Conservation (phyloP, 2,329 filamentous ascomycete species). For the Cladophialophora exuberans region DNA sequence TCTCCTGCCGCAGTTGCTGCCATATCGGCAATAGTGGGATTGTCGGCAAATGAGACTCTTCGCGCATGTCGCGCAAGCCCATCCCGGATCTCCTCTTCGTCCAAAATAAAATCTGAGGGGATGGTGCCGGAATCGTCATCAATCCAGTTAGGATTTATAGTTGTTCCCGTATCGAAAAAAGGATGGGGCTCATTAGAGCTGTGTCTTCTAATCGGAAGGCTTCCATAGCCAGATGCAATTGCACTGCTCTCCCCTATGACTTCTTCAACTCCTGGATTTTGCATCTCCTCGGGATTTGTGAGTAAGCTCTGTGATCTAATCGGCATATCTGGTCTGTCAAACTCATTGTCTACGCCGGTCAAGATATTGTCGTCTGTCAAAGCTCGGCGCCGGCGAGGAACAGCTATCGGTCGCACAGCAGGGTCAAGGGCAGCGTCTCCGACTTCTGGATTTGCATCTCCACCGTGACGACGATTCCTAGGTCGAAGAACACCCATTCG, state of each 20-base stretch:
- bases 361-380: conserved; percentile 42
- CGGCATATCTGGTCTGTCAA: conserved; percentile 20
- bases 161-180: too few species aligned
- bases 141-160: too few species aligned
- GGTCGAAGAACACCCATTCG: background rate
- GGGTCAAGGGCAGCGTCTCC: background rate
- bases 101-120: too few species aligned
- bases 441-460: background rate
- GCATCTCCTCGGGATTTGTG: background rate
- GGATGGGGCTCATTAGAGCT: background rate
- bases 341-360: conserved; percentile 23
- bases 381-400: conserved; percentile 22
- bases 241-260: conserved; percentile 10
- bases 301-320: conserved; percentile 25
- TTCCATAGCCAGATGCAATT: conserved; percentile 7
- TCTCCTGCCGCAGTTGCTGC: background rate
- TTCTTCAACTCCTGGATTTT: background rate
- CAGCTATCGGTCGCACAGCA: conserved; percentile 13
- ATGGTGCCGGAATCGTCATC: too few species aligned
- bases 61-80: background rate
- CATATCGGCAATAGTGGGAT: background rate
- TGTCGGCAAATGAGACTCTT: conserved; percentile 2
- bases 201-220: conserved; percentile 13
- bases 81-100: background rate
- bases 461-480: conserved; percentile 1